A percentile compares a stretch with the other conserved stretches of the same genome.
Evolutionary conservation across 140 eudicot species (phyloP).

Genomic region (Artemisia princeps): DNA sequence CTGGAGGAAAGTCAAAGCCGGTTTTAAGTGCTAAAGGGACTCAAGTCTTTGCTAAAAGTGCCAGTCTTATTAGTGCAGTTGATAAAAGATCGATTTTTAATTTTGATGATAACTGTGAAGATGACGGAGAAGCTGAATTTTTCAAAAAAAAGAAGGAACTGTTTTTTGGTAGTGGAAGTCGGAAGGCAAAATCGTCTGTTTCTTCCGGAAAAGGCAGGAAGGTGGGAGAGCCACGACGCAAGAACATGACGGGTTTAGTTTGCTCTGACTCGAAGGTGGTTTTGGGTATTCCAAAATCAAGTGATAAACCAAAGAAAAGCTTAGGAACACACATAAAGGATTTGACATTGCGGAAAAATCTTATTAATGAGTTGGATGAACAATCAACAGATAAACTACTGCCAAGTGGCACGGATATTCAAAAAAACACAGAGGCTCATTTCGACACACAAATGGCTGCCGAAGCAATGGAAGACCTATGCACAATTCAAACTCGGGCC

Average conservation of each 20-base stretch:
- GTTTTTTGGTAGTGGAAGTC: constrained; percentile 34
- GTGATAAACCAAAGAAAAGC: constrained; percentile 23
- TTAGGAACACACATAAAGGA: constrained; percentile 20
- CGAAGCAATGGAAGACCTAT: constrained; percentile 65
- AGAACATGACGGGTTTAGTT: constrained; percentile 12
- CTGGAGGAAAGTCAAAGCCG: constrained; percentile 41
- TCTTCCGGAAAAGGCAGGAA: constrained; percentile 27
- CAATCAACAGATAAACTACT: constrained; percentile 23
- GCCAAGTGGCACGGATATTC: constrained; percentile 26
- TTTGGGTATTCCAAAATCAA: constrained; percentile 29
- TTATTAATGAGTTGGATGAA: constrained; percentile 34
- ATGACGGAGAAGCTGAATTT: constrained; percentile 86
- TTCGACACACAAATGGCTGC: constrained; percentile 92
- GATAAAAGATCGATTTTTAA: constrained; percentile 44
- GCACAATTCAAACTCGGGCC: constrained; percentile 21
- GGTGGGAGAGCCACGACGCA: background rate
- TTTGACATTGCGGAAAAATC: constrained; percentile 26
- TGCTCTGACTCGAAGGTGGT: constrained; percentile 36
- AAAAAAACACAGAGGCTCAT: constrained; percentile 36
- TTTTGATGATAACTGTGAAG: constrained; percentile 78
- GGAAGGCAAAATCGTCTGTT: constrained; percentile 23
- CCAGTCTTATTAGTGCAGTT: constrained; percentile 27
- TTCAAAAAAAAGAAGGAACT: constrained; percentile 52
- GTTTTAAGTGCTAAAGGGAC: constrained; percentile 59
- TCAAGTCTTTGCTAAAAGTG: constrained; percentile 51